Evolutionary conservation across 768 basidiomycete genomes (phyloP).

Genomic region (Coprinopsis strossmayeri): DNA sequence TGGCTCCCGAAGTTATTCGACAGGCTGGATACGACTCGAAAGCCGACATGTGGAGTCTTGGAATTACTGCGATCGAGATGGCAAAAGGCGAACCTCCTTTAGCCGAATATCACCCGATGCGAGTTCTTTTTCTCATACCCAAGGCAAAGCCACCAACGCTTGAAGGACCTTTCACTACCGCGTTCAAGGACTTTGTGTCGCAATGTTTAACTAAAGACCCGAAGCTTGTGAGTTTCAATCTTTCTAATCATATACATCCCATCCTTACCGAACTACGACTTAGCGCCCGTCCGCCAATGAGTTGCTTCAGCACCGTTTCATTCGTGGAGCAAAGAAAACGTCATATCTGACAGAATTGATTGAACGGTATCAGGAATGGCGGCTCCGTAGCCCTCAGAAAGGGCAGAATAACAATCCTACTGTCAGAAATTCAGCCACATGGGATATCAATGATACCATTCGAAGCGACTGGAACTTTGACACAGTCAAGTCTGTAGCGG

Average conservation of each 20-base stretch:
- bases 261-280: conserved; percentile 8
- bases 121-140: conserved; percentile 95
- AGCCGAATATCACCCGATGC: conserved; percentile 97
- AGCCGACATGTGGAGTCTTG: conserved; percentile 97
- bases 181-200: conserved; percentile 91
- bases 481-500: conserved; percentile 63
- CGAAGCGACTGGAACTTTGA: conserved; percentile 97
- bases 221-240: conserved; percentile 43
- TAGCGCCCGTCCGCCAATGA: conserved; percentile 90
- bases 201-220: conserved; percentile 94
- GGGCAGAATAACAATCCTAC: conserved; percentile 53
- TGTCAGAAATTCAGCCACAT: conserved; percentile 49
- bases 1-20: conserved; percentile 98
- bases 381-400: conserved; percentile 53
- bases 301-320: conserved; percentile 89
- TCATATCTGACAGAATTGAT: conserved; percentile 81
- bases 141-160: conserved; percentile 91
- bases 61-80: conserved; percentile 98
- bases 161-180: conserved; percentile 76
- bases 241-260: background rate
- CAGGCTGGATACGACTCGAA: conserved; percentile 95
- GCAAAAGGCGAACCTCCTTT: conserved; percentile 95
- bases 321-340: conserved; percentile 77
- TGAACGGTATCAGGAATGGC: conserved; percentile 79
- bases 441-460: conserved; percentile 72